Evolutionary conservation across 2,329 filamentous ascomycete genomes (phyloP), one percentile per base, ranked within the genome.

Genomic region (Endocalyx cinctus): DNA sequence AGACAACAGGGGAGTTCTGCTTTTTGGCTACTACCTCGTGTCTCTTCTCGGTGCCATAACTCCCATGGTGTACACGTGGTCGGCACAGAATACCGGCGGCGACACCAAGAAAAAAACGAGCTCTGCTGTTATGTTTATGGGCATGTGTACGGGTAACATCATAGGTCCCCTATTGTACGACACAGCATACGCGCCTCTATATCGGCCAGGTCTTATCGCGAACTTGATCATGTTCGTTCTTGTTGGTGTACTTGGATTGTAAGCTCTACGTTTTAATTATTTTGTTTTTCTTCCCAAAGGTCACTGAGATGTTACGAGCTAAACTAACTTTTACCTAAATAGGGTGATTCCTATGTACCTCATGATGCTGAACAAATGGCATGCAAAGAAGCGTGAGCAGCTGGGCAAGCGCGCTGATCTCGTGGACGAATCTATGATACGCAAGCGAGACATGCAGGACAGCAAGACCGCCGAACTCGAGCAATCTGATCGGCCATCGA

Each of bases 101-200:
- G 77, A 83, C 38, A 84, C 79, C 0, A 84, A 84, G 52, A 71
- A 77, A 39, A 82, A 82, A 48, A 69, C 75, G 3, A 80, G 72
- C 0, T 81, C 77, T 0, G 75, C 65, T 2, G 67, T 77, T 11
- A 57, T 82, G 4, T 79, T 82, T 42, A 63, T 82, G 17, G 77
- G 77, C 6, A 71, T 76, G 43, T 77, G 72, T 31, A 70, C 71
- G 2, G 79, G 78, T 6, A 82, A 83, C 43, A 73, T 82, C 27
- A 64, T 82, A n/a, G 79, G 79, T 0, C 78, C 78, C 0, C 72
- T 75, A 35, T 58, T 82, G 2, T 82, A 79, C 57, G 76, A 68
- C 16, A 71, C 74, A 0, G 64, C 62, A 3, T 76, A 82, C 46
- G 71, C 69, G 19, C 78, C 78, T 0, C 55, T 67, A 3, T 82